These are phyloP conservation scores for Leptographium wingfieldii DNA, from an alignment of 2,329 filamentous ascomycete genomes.

Conservation along the genomic window DNA sequence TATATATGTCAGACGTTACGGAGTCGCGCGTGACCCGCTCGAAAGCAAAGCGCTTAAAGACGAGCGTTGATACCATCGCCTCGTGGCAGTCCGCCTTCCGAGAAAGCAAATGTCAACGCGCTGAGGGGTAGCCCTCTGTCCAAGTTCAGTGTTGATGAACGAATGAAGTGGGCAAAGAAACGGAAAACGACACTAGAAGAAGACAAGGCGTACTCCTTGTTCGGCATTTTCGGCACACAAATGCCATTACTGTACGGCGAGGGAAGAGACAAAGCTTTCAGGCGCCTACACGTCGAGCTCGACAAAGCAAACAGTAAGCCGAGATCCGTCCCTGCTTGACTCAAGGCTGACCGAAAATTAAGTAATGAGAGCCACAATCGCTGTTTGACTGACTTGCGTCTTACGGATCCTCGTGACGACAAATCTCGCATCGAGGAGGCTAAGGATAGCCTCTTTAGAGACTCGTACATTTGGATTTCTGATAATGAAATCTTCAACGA, in stretches of 20 bases:
- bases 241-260: slow-evolving; percentile 18
- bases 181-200: slow-evolving; percentile 9
- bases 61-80: too few species aligned
- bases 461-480: not conserved
- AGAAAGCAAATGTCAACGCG: not conserved
- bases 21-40: not conserved
- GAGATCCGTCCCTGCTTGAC: not conserved
- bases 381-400: not conserved
- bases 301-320: not conserved
- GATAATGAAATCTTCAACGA: not conserved
- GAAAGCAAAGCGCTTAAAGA: too few species aligned
- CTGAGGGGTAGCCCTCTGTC: not conserved
- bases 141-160: not conserved
- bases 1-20: slow-evolving; percentile 3
- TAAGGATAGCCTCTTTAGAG: not conserved
- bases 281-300: not conserved
- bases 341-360: not conserved
- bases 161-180: not conserved
- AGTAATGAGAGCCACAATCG: not conserved
- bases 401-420: not conserved
- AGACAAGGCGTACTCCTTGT: slow-evolving; percentile 15
- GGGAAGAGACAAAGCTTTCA: slow-evolving; percentile 1
- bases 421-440: not conserved
- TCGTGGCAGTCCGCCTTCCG: not conserved
- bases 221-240: slow-evolving; percentile 15